Evolutionary conservation across 768 basidiomycete genomes (phyloP).

Genomic region (Rhizopogon sp.): DNA sequence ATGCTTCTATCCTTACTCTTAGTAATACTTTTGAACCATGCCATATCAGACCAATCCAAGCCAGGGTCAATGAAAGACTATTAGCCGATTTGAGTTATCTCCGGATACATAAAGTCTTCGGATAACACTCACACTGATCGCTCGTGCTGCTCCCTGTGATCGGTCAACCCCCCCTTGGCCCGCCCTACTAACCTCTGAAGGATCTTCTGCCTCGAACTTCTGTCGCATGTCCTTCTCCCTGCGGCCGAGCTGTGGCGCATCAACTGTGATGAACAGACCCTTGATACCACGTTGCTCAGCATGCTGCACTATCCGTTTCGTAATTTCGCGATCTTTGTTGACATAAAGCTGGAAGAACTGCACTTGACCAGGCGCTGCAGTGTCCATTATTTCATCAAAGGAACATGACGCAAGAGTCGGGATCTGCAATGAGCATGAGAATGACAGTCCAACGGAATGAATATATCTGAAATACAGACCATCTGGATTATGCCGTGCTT

Average conservation of each 20-base stretch:
- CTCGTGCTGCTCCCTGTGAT: constrained; percentile 83
- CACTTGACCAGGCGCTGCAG: constrained; percentile 65
- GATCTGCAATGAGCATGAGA: constrained; percentile 46
- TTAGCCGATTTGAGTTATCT: neutral
- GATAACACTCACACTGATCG: constrained; percentile 61
- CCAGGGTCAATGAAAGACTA: constrained; percentile 91
- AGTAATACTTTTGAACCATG: constrained; percentile 58
- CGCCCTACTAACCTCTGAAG: constrained; percentile 17
- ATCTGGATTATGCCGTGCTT: constrained; percentile 69
- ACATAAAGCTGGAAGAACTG: constrained; percentile 87
- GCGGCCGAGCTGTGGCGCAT: constrained; percentile 88
- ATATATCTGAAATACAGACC: constrained; percentile 28
- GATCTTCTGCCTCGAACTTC: constrained; percentile 75
- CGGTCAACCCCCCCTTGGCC: constrained; percentile 46
- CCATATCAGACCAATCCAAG: constrained; percentile 76
- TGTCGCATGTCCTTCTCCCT: constrained; percentile 94
- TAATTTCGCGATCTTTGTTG: constrained; percentile 79
- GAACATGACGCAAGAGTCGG: constrained; percentile 89
- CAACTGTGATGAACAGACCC: constrained; percentile 90
- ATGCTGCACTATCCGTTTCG: constrained; percentile 77
- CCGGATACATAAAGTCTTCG: neutral
- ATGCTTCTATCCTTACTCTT: constrained; percentile 31
- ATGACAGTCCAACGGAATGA: neutral
- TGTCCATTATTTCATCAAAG: constrained; percentile 90
- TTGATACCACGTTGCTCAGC: constrained; percentile 85